A percentile compares a stretch with the other conserved stretches of the same genome.
Conservation (phyloP, 2,329 filamentous ascomycete species). For the Penicillium sclerotiorum region DNA sequence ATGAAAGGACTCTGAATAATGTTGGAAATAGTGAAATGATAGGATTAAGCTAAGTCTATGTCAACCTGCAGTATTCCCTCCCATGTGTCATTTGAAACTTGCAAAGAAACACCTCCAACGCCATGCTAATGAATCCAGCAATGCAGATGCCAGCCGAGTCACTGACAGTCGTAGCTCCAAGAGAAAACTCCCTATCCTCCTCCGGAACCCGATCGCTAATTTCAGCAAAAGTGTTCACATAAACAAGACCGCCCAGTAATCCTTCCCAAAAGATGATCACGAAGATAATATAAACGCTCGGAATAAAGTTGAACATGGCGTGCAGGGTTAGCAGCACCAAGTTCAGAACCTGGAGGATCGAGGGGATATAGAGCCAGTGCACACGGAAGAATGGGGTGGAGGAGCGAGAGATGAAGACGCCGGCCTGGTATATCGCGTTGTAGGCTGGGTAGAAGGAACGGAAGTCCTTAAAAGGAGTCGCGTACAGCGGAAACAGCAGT, state of each 20-base stretch:
- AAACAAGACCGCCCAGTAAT: constrained; percentile 84
- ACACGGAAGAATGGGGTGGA: constrained; percentile 86
- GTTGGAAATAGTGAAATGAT: too few relatives aligned
- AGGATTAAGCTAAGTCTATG: constrained; percentile 28
- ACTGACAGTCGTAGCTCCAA: constrained; percentile 87
- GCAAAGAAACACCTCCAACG: constrained; percentile 79
- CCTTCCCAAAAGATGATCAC: constrained; percentile 91
- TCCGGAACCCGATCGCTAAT: constrained; percentile 80
- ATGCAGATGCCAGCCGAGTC: constrained; percentile 90
- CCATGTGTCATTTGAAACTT: constrained; percentile 82
- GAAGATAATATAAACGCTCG: constrained; percentile 84
- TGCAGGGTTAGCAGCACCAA: constrained; percentile 73
- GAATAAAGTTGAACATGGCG: constrained; percentile 77
- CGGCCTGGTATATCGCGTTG: constrained; percentile 89
- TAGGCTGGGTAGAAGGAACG: constrained; percentile 94
- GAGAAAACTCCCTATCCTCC: constrained; percentile 84
- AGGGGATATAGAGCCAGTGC: constrained; percentile 77
- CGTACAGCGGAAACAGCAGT: constrained; percentile 76
- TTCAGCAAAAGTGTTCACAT: constrained; percentile 94
- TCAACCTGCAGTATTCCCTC: constrained; percentile 68
- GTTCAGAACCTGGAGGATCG: constrained; percentile 79
- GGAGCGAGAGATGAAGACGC: constrained; percentile 91
- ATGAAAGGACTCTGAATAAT: too few relatives aligned
- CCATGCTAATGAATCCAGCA: constrained; percentile 81
- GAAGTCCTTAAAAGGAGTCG: constrained; percentile 77